Base-by-base conservation (phyloP, 2,329 filamentous ascomycete genomes). In the Colletotrichum cereale region DNA sequence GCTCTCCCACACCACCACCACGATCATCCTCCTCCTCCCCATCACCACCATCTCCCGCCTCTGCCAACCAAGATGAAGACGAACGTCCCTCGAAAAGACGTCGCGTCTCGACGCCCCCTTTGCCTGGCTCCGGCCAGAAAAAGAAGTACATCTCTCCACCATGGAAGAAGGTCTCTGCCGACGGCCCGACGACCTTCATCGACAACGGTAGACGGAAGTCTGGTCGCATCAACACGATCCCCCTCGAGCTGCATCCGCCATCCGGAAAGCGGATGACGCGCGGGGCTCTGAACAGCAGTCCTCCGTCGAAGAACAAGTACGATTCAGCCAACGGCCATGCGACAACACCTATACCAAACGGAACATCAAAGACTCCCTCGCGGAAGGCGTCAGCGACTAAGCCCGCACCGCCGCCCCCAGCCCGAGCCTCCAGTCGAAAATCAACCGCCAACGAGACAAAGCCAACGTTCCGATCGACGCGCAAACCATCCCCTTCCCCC, bases 111-210 rank as follows among this genome's bases (percentile, higher is more conserved):
- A 87, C 83, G 31, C 84, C 85, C 42, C 78, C 77, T 0, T 78
- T 80, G 70, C 69, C 75, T 29, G 60, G 60, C 1, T 76, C 71
- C 66, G 74, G 81, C 71, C 80, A 84, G 73, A 81, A 85, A 73
- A 77, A 81, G 77, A 85, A 91, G 82, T 83, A 85, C 64, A 86
- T 88, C 72, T 98, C 96, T 74, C 96, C 96, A 75, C 96, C 96
- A 29, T 99, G 96, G 96, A 98, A 96, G 84, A 93, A 90, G 78
- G 88, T 93, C 73, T 88, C 88, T 71, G 94, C 93, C 50, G 93
- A 97, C 36, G 96, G 96, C 0, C 96, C 96, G 29, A 96, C 96
- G 4, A 92, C 93, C 0, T 95, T 97, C 79, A 88, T 92, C 56
- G 89, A 87, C 83, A 93, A 87, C 88, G 94, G 93, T 60, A 87